Evolutionary conservation across 495 filamentous ascomycete species (phyloP), one percentile per base, ranked within the genome.

Genomic region (Neurospora sp.): DNA sequence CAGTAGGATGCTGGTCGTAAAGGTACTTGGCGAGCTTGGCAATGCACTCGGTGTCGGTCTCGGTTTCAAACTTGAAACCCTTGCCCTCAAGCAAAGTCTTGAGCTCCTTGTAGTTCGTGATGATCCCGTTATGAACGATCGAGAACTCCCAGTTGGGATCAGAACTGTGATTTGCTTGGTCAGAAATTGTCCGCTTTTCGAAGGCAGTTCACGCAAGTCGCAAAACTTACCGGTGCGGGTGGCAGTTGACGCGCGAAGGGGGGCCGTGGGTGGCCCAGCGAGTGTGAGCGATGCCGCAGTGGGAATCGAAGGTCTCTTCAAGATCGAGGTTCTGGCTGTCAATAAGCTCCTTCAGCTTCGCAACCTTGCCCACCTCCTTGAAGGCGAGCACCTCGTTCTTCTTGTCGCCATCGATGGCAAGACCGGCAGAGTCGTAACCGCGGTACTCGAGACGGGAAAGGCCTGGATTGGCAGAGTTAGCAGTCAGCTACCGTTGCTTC

Each of bases 51-150:
- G 96, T 99, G 79, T 99, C 96, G 66, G 96, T 99, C 86, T 99
- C 94, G 38, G 95, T 98, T 89, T 99, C 96, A 81, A 99, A 99
- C 73, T 91, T 90, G 88, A 97, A 97, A 75, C 96, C 96, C 87
- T 98, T 99, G 86, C 86, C 88, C 84, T 94, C 90, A 75, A 99
- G 86, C 70, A 99, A 88, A 72, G 92, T 92, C 90, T 95, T 97
- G 77, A 99, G 85, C 86, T 99, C 96, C 86, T 99, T 99, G 89
- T 99, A 99, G 88, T 99, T 99, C 86, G 96, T 99, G 86, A 99
- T 99, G 87, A 99, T 99, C 81, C 96, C 96, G 83, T 99, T 99
- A 90, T 99, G 96, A 59, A 98, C 95, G 77, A 99, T 92, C 73
- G 94, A 89, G 82, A 99, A 99, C 83, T 98, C 90, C 93, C 94